Base-by-base conservation (phyloP, 768 basidiomycete genomes). In the Tubosaeta brunneosetosa region DNA sequence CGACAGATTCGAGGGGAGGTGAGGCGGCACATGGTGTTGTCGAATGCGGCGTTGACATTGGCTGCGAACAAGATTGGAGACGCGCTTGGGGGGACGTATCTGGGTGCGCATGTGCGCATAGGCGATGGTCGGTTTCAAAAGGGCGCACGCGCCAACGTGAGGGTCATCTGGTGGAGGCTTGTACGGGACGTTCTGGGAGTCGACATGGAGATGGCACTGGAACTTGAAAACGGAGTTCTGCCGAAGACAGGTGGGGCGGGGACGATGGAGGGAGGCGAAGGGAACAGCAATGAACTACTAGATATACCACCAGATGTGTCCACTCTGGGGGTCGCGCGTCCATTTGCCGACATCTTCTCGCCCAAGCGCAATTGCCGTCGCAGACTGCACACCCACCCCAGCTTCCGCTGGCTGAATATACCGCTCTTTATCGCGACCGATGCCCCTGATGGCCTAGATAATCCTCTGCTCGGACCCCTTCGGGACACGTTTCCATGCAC, bases 381-480 rank as follows among this genome's bases (percentile, higher is more conserved):
- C 5, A 60, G 58, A 12, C 67, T 71, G 7, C 76, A 82, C 63
- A 66, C 66, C 0, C 51, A 53, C 2, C 51, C 61, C 2, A 51
- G 60, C 12, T 72, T 77, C 5, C 52, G 53, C 16, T 60, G 57
- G 1, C 71, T 87, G 47, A 86, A 86, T 59, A 73, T 71, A 6
- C 84, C 84, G 0, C 61, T 89, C 36, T 89, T 78, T 68, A 74
- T 88, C 50, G 79, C 88, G 10, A 86, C 87, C 14, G 86, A 88
- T 62, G 74, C 74, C 12, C 54, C 61, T 6, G 61, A 69, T 11
- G 77, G 80, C 0, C 55, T 57, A 2, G 55, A 59, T 0, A 69
- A 83, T 58, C 71, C 77, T 4, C 53, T 73, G 5, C 73, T 89
- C 22, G 58, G 61, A 1, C 64, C 72, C 1, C 75, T 88, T 59